A percentile compares a stretch with the other conserved stretches of the same genome.
Conservation (phyloP, 441 rosid genomes). For the Populus tomentosa region DNA sequence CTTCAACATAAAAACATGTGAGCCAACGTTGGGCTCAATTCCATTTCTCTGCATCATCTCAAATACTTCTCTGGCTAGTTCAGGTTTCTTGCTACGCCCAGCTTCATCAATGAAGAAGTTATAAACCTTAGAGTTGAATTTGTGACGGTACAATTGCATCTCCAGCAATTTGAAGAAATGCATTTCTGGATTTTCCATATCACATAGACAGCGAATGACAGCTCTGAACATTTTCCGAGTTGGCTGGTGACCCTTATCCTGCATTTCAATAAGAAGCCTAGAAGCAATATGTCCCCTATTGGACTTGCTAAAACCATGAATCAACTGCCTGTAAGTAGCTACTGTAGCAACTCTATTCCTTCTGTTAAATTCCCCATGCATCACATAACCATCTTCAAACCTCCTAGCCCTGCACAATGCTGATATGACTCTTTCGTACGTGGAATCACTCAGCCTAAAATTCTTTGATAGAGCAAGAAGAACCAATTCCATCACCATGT, state of each 20-base stretch:
- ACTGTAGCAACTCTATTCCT: conserved; percentile 22
- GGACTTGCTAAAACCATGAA: conserved; percentile 43
- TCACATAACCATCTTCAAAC: conserved; percentile 56
- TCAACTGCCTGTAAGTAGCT: conserved; percentile 39
- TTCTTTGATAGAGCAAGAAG: conserved; percentile 36
- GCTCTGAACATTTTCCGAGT: conserved; percentile 33
- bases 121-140: conserved; percentile 29
- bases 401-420: conserved; percentile 53
- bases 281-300: conserved; percentile 60
- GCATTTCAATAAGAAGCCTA: conserved; percentile 72
- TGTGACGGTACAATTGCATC: conserved; percentile 44
- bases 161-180: conserved; percentile 42
- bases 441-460: conserved; percentile 33
- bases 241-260: conserved; percentile 54
- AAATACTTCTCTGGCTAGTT: conserved; percentile 58
- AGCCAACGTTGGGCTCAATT: conserved; percentile 33
- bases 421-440: conserved; percentile 40
- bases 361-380: conserved; percentile 42
- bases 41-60: conserved; percentile 59
- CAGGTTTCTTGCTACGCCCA: conserved; percentile 61
- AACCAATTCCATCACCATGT: conserved; percentile 58
- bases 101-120: conserved; percentile 72
- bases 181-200: conserved; percentile 43
- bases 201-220: conserved; percentile 47
- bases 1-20: conserved; percentile 51